Percentiles rank a stretch among this genome's conserved stretches.
These are phyloP conservation scores for Artemisia argyi DNA, from an alignment of 129 eudicot genomes.

Conservation along the genomic window DNA sequence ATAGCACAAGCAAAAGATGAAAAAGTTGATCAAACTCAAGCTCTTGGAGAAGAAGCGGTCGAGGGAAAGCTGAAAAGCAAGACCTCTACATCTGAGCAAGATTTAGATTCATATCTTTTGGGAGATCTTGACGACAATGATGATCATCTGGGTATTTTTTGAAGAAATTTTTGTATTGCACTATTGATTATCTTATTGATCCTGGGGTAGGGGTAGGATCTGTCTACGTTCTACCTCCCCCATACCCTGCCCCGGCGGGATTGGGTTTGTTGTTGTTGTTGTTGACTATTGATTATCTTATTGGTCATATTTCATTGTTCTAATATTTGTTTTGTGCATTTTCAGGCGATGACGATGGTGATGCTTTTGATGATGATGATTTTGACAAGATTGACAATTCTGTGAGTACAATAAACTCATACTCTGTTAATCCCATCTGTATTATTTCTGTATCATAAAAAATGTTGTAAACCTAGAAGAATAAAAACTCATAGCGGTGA, in stretches of 20 bases:
- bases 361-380: slow-evolving; percentile 61
- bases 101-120: slow-evolving; percentile 59
- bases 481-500: neutral
- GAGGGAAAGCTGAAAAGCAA: slow-evolving; percentile 38
- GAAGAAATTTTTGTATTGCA: neutral
- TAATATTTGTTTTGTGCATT: slow-evolving; percentile 4
- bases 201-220: too few relatives aligned
- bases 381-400: slow-evolving; percentile 59
- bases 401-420: slow-evolving; percentile 31
- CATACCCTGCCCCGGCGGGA: too few relatives aligned
- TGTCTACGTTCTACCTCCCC: too few relatives aligned
- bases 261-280: too few relatives aligned
- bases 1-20: slow-evolving; percentile 39
- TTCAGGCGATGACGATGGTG: slow-evolving; percentile 46
- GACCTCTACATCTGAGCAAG: slow-evolving; percentile 53
- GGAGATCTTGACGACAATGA: slow-evolving; percentile 68
- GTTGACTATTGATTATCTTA: neutral
- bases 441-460: neutral
- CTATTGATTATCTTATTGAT: neutral
- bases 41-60: slow-evolving; percentile 26
- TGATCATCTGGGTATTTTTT: slow-evolving; percentile 36
- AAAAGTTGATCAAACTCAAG: slow-evolving; percentile 33
- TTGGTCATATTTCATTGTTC: neutral
- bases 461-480: neutral
- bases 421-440: neutral